Base-by-base conservation (phyloP, 2,329 filamentous ascomycete species). In the Aspergillus persii region DNA sequence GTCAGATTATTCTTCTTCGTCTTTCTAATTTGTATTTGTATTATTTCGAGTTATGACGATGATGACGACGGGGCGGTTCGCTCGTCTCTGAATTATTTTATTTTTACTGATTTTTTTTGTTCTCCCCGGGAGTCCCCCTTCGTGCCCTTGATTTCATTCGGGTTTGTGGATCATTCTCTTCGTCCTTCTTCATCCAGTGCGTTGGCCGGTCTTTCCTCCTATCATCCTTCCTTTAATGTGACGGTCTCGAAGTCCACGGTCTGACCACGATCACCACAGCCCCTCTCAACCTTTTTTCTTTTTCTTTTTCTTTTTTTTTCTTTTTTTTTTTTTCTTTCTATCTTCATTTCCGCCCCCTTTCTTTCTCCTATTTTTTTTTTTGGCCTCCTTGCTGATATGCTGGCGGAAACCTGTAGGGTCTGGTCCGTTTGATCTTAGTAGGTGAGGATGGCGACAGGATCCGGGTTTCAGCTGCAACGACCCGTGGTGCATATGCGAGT, bases 401-500 rank as follows among this genome's bases (percentile, higher is more conserved):
- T 33, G 36, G 30, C 30, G 36, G 36, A 47, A 23, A 44, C 52
- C 36, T 33, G 29, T 51, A 54, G 48, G 48, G 54, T 50, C 54
- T 57, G 49, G 41, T 26, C 54, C 51, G 46, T 50, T 54, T 46
- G 29, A 54, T 52, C 51, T 52, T 47, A 56, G 49, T 33, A 23
- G 18, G 18, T 56, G 44, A 31, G 46, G 47, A 50, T 41, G 48
- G 48, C 44, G 50, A 50, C 56, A 50, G 56, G 51, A 56, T 53
- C 57, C 53, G 33, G 53, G 64, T 66, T 66, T 67, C 65, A 66
- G 60, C 65, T 66, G 65, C 65, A 66, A 59, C 63, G 54, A 64
- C 60, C 65, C 65, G 64, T 64, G 59, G 54, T 67, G 65, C 65
- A 67, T 66, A 66, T 66, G 62, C 63, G 63, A 61, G 58, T 61